These are phyloP conservation scores for Nakaseomyces uthaithaninus DNA, from an alignment of 1,139 yeast genomes.

Conservation along the genomic window DNA sequence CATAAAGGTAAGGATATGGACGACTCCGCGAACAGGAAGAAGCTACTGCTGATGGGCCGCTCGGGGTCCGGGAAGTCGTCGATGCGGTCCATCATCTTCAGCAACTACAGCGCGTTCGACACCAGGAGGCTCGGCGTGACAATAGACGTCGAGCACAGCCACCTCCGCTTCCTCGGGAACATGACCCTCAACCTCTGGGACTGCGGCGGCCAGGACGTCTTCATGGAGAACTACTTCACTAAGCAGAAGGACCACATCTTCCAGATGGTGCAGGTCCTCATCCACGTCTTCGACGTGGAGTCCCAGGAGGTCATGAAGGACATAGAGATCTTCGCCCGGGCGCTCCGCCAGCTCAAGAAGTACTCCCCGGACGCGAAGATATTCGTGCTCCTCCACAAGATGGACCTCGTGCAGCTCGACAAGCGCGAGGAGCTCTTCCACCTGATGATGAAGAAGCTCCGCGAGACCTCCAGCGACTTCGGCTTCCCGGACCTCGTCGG, in stretches of 20 bases:
- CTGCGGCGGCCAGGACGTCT: conserved; percentile 96
- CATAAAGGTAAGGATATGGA: too few relatives aligned
- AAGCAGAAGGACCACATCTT: conserved; percentile 85
- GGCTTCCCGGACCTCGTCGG: conserved; percentile 71
- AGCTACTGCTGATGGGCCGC: conserved; percentile 55
- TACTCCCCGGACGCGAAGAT: conserved; percentile 88
- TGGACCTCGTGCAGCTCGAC: conserved; percentile 89
- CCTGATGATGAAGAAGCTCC: conserved; percentile 75
- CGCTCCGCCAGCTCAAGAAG: conserved; percentile 71
- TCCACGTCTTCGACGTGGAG: conserved; percentile 95
- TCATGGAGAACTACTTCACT: conserved; percentile 88
- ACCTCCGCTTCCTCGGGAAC: conserved; percentile 82
- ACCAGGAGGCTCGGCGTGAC: conserved; percentile 95
- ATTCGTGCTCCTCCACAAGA: conserved; percentile 85
- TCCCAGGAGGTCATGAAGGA: conserved; percentile 87
- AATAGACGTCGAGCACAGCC: conserved; percentile 95
- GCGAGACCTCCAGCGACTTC: conserved; percentile 67
- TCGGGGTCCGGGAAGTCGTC: conserved; percentile 97
- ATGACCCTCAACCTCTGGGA: conserved; percentile 97
- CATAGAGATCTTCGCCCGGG: conserved; percentile 81
- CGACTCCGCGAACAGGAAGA: conserved; percentile 26
- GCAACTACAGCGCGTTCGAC: conserved; percentile 93
- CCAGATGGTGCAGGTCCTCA: conserved; percentile 93
- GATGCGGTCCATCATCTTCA: conserved; percentile 91
- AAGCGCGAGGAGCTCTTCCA: conserved; percentile 76